phyloP scores from a whole-genome alignment of 73 alveolate species.

The Symbiodinium pilosum region DNA sequence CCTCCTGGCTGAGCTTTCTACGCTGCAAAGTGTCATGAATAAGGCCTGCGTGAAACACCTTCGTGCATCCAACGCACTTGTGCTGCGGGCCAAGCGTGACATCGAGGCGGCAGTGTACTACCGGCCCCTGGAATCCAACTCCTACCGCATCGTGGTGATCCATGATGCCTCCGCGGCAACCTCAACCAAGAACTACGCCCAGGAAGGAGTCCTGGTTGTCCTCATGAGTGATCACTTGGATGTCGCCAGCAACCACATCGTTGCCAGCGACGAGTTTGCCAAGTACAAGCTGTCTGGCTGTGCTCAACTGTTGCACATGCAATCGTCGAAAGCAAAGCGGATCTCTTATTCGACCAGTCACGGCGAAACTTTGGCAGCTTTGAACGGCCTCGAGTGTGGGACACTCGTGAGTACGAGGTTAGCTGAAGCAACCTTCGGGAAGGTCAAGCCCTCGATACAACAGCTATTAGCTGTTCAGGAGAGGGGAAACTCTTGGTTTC shows the following conservation, averaged over 20 bases:
- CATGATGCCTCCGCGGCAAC: not conserved
- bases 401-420: not conserved
- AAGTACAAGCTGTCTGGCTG: not conserved
- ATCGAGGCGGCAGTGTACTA: not conserved
- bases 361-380: not conserved
- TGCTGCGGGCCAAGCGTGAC: not conserved
- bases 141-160: not conserved
- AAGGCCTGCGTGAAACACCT: not conserved
- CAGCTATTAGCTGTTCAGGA: not conserved
- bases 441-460: not conserved
- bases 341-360: not conserved
- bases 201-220: not conserved
- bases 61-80: not conserved
- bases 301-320: not conserved
- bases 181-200: not conserved
- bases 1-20: not conserved
- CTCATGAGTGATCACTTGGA: not conserved
- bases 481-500: not conserved
- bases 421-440: not conserved
- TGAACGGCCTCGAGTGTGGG: not conserved
- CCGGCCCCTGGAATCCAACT: not conserved
- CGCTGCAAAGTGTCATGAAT: not conserved
- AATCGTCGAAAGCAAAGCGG: not conserved
- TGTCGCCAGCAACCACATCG: not conserved
- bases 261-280: not conserved